phyloP scores from a whole-genome alignment of 345 rosid species.

The Xanthoceras sorbifolium region DNA sequence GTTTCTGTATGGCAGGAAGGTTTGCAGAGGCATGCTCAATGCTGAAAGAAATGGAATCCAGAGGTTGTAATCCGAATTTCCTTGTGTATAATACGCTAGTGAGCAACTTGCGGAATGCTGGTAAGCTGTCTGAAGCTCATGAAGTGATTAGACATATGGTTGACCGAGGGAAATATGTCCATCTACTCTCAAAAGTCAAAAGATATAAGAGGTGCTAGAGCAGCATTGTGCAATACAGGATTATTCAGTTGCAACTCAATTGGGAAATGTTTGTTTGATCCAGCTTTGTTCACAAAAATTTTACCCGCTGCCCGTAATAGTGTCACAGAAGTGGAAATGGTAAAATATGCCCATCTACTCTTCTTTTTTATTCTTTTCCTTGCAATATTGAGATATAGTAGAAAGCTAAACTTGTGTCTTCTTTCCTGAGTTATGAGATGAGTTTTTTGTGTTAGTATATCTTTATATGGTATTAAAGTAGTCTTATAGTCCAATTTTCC shows the following conservation, averaged over 20 bases:
- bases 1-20: conserved; percentile 70
- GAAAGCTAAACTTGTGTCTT: conserved; percentile 9
- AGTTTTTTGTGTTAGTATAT: background rate
- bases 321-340: conserved; percentile 27
- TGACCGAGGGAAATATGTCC: conserved; percentile 65
- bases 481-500: background rate
- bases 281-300: conserved; percentile 15
- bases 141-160: conserved; percentile 67
- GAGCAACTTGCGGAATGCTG: conserved; percentile 67
- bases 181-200: conserved; percentile 57
- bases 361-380: conserved; percentile 11
- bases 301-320: conserved; percentile 24
- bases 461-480: background rate
- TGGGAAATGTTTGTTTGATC: conserved; percentile 15
- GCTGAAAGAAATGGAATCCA: conserved; percentile 80
- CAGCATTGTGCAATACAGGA: conserved; percentile 16
- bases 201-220: conserved; percentile 47
- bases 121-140: conserved; percentile 73
- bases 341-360: conserved; percentile 22
- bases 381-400: conserved; percentile 12
- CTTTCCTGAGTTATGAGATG: background rate
- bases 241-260: conserved; percentile 18
- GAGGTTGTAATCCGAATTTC: conserved; percentile 86
- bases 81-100: conserved; percentile 83
- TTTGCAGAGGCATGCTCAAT: conserved; percentile 69